Evolutionary conservation across 805 yeast species (phyloP).

Genomic region (Ogataea ganodermae): DNA sequence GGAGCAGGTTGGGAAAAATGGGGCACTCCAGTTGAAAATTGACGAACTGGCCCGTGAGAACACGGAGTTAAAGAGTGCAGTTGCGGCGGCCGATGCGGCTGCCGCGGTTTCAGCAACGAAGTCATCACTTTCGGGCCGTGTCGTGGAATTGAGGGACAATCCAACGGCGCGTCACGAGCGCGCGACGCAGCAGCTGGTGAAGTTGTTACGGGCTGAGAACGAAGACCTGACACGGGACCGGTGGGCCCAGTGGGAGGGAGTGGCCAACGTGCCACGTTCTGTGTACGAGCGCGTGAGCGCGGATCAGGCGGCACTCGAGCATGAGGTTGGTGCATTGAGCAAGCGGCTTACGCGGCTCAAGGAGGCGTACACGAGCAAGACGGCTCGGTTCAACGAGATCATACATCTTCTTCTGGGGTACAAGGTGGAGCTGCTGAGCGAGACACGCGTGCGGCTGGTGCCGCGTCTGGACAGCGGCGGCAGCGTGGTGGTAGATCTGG

Average conservation of each 20-base stretch:
- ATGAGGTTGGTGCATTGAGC: conserved; percentile 47
- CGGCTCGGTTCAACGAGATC: conserved; percentile 69
- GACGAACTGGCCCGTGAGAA: conserved; percentile 4
- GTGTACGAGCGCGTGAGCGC: conserved; percentile 62
- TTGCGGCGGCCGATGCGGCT: not conserved
- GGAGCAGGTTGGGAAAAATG: not conserved
- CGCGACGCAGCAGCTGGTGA: conserved; percentile 54
- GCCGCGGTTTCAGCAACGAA: not conserved
- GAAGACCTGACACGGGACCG: conserved; percentile 39
- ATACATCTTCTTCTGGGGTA: conserved; percentile 73
- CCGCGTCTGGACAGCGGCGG: conserved; percentile 25
- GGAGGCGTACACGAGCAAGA: conserved; percentile 62
- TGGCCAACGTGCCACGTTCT: conserved; percentile 51
- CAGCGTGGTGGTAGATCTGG: conserved; percentile 25
- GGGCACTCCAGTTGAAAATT: not conserved
- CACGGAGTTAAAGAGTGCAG: not conserved
- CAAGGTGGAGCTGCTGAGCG: conserved; percentile 63
- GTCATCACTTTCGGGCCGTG: conserved; percentile 12
- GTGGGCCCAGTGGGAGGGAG: conserved; percentile 33
- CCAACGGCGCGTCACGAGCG: conserved; percentile 65
- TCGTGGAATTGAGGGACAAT: conserved; percentile 65
- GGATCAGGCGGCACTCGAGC: conserved; percentile 52
- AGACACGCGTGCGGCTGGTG: conserved; percentile 55
- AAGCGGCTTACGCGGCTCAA: conserved; percentile 56
- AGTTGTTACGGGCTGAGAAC: conserved; percentile 59